Conservation (phyloP, 192 early-diverging fungal species). For the Allomyces javanicus region DNA sequence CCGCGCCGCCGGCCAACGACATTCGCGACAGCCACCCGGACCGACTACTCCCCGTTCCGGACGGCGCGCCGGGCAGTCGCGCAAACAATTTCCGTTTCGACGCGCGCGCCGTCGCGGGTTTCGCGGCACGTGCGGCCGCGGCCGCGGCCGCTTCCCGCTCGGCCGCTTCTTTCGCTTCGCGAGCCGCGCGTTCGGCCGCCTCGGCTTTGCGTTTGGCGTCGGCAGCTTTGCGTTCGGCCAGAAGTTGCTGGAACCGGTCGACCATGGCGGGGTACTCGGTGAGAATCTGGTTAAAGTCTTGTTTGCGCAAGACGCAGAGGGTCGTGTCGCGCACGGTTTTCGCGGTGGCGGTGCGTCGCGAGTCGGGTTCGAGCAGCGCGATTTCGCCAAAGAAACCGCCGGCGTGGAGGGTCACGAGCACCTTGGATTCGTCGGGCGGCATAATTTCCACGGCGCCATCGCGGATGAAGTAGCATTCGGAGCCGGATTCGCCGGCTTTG, state of each 20-base stretch:
- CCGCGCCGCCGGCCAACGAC: no score
- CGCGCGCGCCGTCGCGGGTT: not conserved
- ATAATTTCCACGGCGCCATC: constrained; percentile 4
- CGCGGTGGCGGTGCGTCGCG: not conserved
- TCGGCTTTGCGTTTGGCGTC: not conserved
- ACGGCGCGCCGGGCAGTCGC: no score
- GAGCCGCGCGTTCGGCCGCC: no score
- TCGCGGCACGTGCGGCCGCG: no score
- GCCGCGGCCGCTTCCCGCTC: no score
- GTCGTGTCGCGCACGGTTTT: not conserved
- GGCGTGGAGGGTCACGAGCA: not conserved
- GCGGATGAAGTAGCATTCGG: constrained; percentile 9
- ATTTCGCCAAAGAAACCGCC: not conserved
- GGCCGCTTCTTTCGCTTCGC: no score
- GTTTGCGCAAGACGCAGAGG: not conserved
- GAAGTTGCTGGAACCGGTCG: not conserved
- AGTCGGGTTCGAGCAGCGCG: not conserved
- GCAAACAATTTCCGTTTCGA: no score
- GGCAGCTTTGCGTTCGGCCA: not conserved
- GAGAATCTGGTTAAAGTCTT: not conserved
- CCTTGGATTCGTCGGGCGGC: not conserved
- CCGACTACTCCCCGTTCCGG: no score
- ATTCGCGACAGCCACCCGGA: no score
- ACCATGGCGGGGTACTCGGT: not conserved
- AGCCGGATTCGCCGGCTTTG: constrained; percentile 5